Evolutionary conservation across 73 alveolate genomes (phyloP), one percentile per base, ranked within the genome.

Genomic region (Paramecium sonneborni): DNA sequence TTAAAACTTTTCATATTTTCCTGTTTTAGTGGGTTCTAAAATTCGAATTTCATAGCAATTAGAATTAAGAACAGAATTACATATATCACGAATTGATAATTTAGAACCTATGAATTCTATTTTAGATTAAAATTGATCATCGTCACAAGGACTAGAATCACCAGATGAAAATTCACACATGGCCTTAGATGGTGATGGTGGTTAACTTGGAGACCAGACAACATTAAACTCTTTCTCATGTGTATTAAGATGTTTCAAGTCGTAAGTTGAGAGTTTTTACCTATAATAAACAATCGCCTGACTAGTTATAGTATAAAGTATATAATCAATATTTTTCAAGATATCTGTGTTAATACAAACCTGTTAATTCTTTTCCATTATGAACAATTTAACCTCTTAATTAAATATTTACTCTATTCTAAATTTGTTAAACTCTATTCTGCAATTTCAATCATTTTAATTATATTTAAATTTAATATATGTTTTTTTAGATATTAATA

Each of bases 241-340:
- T 30, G 90, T 79, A 30, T 79, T 79, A 20, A 79, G 90, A 79
- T 79, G 74, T 30, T 41, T 18, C 90, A 46, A 39, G 24, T 23
- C 90, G 55, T 79, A 79, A 24, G 90, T 79, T 79, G 20, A 72
- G 86, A 72, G 86, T 72, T 38, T 79, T 44, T 23, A 79, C 90
- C 90, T 79, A 79, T 18, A 79, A 79, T 43, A 79, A 79, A 79
- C 86, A 72, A 72, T 72, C 86, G 86, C 86, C 86, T 72, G 86
- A 72, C 86, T 26, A 15, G 86, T 72, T 28, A 38, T 72, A 72
- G 86, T 72, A 72, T 72, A 72, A 72, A 38, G 55, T 35, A 35
- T 72, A 72, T 72, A 72, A 72, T 34, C 86, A 72, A 34, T 72
- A 30, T 52, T 52, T 39, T 52, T 52, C 68, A 52, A 52, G 18